phyloP scores from a whole-genome alignment of 1,139 yeast genomes.

The Hansenula lynferdii region DNA sequence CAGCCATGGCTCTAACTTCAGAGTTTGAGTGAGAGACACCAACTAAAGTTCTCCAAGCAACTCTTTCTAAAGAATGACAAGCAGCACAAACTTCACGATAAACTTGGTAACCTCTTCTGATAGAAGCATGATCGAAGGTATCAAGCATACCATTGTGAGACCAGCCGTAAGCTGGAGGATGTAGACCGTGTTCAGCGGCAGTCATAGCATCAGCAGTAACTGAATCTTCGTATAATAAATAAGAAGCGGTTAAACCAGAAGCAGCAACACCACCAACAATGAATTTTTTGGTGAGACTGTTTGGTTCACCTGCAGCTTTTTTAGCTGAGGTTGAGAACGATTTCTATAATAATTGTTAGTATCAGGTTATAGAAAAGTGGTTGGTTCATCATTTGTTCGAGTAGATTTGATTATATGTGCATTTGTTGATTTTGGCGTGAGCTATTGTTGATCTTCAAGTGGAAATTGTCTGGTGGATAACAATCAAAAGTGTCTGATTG shows the following conservation, averaged over 20 bases:
- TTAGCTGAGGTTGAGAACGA: slow-evolving; percentile 26
- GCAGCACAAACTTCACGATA: slow-evolving; percentile 99
- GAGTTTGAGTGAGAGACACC: slow-evolving; percentile 92
- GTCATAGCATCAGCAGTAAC: slow-evolving; percentile 95
- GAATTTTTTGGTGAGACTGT: slow-evolving; percentile 48
- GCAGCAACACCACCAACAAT: slow-evolving; percentile 63
- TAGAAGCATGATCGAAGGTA: slow-evolving; percentile 92
- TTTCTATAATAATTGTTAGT: slow-evolving; percentile 16
- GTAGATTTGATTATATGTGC: too few relatives aligned
- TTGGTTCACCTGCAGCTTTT: slow-evolving; percentile 27
- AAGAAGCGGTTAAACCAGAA: slow-evolving; percentile 68
- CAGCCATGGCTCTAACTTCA: slow-evolving; percentile 93
- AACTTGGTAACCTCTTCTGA: slow-evolving; percentile 99
- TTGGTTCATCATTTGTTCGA: too few relatives aligned
- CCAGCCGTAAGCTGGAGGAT: slow-evolving; percentile 92
- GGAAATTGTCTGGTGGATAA: too few relatives aligned
- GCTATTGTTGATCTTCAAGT: too few relatives aligned
- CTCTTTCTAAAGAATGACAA: slow-evolving; percentile 94
- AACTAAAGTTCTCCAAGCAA: slow-evolving; percentile 98
- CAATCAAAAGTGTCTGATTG: too few relatives aligned
- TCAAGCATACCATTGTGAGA: slow-evolving; percentile 90
- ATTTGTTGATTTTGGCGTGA: too few relatives aligned
- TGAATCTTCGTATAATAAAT: slow-evolving; percentile 72
- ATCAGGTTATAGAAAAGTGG: too few relatives aligned
- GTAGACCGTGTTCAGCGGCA: slow-evolving; percentile 98